Evolutionary conservation across 2,329 filamentous ascomycete genomes (phyloP).

Genomic region (Sclerotiophoma versabilis): DNA sequence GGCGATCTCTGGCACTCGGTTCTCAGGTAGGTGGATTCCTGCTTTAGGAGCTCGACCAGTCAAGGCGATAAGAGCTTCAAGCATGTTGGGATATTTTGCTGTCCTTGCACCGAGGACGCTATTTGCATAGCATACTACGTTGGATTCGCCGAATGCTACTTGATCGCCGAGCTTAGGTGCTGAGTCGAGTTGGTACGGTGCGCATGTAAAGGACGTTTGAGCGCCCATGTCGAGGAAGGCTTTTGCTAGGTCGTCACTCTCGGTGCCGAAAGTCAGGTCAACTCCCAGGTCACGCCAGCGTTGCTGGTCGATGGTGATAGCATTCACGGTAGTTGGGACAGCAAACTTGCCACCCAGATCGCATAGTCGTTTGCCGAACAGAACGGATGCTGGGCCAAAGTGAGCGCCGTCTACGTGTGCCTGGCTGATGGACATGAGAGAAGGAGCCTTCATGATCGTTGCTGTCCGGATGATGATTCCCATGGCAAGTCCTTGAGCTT

Average conservation of each 20-base stretch:
- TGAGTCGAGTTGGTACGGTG: slow-evolving; percentile 52
- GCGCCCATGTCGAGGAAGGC: slow-evolving; percentile 54
- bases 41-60: slow-evolving; percentile 50
- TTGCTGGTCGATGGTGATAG: slow-evolving; percentile 54
- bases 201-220: slow-evolving; percentile 53
- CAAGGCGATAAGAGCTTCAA: slow-evolving; percentile 55
- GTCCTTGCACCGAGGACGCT: slow-evolving; percentile 56
- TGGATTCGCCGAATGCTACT: slow-evolving; percentile 56
- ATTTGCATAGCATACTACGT: slow-evolving; percentile 57
- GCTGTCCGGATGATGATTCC: slow-evolving; percentile 51
- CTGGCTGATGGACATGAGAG: slow-evolving; percentile 50
- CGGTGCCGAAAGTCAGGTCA: slow-evolving; percentile 36
- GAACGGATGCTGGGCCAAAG: slow-evolving; percentile 50
- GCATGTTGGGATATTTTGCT: slow-evolving; percentile 56
- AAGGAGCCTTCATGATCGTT: slow-evolving; percentile 31
- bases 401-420: slow-evolving; percentile 57
- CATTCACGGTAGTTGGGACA: slow-evolving; percentile 53
- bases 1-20: slow-evolving; percentile 22
- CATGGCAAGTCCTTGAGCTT: slow-evolving; percentile 49
- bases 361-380: slow-evolving; percentile 48
- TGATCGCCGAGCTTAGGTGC: slow-evolving; percentile 49
- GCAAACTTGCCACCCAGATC: slow-evolving; percentile 46
- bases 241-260: slow-evolving; percentile 47
- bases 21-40: slow-evolving; percentile 35
- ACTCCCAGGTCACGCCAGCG: slow-evolving; percentile 52